Base-by-base conservation (phyloP, 768 basidiomycete species). In the Gymnopilus junonius region DNA sequence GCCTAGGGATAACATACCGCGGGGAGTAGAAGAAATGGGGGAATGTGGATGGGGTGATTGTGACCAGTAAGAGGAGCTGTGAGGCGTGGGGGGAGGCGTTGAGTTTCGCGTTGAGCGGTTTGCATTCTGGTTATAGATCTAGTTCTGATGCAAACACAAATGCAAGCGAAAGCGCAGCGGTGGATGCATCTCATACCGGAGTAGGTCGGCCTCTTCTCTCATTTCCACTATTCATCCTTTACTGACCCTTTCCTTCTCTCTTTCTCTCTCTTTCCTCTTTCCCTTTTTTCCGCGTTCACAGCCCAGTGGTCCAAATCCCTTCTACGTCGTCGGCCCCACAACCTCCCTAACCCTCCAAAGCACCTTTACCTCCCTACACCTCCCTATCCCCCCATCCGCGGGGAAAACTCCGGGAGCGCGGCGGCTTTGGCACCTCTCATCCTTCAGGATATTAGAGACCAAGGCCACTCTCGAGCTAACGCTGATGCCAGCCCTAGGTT, bases 61-160 rank as follows among this genome's bases (percentile, higher is more conserved):
- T 95, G 21, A 97, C 94, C 3, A 94, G 93, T 69, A 87, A 85
- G 31, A 80, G 95, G 27, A 86, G 90, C 0, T 88, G 87, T 64
- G 90, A 93, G 51, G 91, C 90, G 0, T 93, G 91, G 86, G 77
- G 73, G 39, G 70, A 69, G 5, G 87, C 82, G 31, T 74, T 84
- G 56, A 61, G 73, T 42, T 56, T 71, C 10, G n/a, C n/a, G n/a
- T n/a, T n/a, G n/a, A n/a, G n/a, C n/a, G n/a, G n/a, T n/a, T n/a
- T n/a, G n/a, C n/a, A n/a, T n/a, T n/a, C n/a, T n/a, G n/a, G n/a
- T n/a, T n/a, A n/a, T n/a, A n/a, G n/a, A n/a, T n/a, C n/a, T n/a
- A n/a, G n/a, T n/a, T n/a, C n/a, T n/a, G n/a, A n/a, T n/a, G n/a
- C n/a, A n/a, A n/a, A n/a, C n/a, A n/a, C n/a, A n/a, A n/a, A n/a